Evolutionary conservation across 169 alveolate species (phyloP).

Genomic region (Plasmodium chabaudi): DNA sequence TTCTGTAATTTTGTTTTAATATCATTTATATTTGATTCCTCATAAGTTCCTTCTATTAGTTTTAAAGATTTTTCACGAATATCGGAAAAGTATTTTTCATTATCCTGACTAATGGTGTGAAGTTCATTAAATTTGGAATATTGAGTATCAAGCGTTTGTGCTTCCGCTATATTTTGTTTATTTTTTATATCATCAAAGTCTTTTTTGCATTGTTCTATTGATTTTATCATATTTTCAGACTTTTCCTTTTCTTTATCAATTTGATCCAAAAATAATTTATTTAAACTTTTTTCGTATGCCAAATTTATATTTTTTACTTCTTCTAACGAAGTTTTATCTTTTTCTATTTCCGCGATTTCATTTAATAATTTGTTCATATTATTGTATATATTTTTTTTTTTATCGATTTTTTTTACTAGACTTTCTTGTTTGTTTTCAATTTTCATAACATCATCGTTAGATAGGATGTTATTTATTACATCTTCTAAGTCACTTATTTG

Average conservation of each 20-base stretch:
- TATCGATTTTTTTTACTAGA: no score
- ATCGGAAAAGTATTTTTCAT: no score
- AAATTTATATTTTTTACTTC: background rate
- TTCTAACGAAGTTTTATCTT: background rate
- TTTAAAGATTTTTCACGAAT: no score
- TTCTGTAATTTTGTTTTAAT: background rate
- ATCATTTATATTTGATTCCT: background rate
- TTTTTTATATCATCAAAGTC: background rate
- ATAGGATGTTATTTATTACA: no score
- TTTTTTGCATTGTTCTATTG: background rate
- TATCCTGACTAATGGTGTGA: no score
- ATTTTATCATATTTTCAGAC: background rate
- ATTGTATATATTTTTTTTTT: background rate
- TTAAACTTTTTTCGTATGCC: conserved; percentile 10
- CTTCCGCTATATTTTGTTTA: no score
- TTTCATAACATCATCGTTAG: no score
- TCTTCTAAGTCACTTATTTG: no score
- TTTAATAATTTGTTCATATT: background rate
- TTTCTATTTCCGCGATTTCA: conserved; percentile 1
- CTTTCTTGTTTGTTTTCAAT: no score
- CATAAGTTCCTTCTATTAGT: no score
- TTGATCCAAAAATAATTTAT: background rate
- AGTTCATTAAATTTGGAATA: no score
- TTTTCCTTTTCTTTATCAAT: conserved; percentile 1
- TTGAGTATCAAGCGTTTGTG: no score